Conservation (phyloP, 257 asterid genomes). For the Scutellaria minor region DNA sequence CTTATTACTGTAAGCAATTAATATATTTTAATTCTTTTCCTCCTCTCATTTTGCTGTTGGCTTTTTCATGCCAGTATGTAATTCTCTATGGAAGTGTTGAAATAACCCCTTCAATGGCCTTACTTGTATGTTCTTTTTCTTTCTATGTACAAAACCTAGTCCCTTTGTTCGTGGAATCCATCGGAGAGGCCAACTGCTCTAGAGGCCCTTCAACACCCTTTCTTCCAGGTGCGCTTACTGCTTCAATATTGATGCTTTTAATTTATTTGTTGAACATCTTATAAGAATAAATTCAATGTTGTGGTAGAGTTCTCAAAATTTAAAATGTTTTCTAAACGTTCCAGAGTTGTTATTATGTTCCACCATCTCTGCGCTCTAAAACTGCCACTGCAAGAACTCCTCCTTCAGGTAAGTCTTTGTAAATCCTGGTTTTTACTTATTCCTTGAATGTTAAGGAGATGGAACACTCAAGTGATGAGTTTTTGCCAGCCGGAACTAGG, state of each 20-base stretch:
- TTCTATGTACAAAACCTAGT: constrained; percentile 48
- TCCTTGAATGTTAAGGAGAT: constrained; percentile 9
- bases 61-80: not conserved
- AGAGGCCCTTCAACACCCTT: constrained; percentile 92
- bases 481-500: constrained; percentile 55
- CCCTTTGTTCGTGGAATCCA: constrained; percentile 97
- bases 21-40: constrained; percentile 4
- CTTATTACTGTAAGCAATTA: constrained; percentile 66
- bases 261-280: not conserved
- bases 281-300: constrained; percentile 1
- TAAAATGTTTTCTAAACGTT: constrained; percentile 23
- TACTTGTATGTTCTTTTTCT: constrained; percentile 25
- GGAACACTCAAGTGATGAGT: not conserved
- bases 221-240: constrained; percentile 71
- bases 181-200: constrained; percentile 82
- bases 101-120: not conserved
- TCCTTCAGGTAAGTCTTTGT: constrained; percentile 65
- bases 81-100: not conserved
- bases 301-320: constrained; percentile 2
- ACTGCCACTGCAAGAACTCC: constrained; percentile 66
- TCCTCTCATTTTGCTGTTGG: not conserved
- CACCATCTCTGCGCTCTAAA: constrained; percentile 82
- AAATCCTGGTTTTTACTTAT: constrained; percentile 1
- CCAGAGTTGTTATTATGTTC: constrained; percentile 85
- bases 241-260: not conserved